Conservation (phyloP, 139 green algal species). For the Pleodorina starrii region DNA sequence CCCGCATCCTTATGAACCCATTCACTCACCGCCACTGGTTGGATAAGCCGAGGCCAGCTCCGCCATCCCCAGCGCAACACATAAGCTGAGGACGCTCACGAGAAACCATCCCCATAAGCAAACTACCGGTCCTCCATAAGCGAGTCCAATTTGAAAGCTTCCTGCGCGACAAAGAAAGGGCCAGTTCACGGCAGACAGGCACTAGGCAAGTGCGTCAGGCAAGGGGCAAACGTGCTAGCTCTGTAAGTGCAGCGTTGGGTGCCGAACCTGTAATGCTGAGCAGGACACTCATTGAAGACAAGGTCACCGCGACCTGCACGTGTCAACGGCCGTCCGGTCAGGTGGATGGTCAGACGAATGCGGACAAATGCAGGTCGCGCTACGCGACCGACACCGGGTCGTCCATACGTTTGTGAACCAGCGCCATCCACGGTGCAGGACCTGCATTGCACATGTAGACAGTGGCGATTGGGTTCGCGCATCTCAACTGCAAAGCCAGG, state of each 20-base stretch:
- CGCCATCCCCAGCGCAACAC: conserved; percentile 57
- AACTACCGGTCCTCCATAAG: conserved; percentile 52
- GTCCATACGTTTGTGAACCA: conserved; percentile 18
- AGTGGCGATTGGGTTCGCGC: background rate
- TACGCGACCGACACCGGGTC: background rate
- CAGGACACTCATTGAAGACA: conserved; percentile 16
- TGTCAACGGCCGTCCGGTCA: background rate
- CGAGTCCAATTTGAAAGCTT: conserved; percentile 48
- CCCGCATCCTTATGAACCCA: too few relatives aligned
- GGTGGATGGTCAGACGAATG: background rate
- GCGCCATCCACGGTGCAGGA: conserved; percentile 31
- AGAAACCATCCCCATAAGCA: conserved; percentile 63
- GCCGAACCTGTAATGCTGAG: conserved; percentile 23
- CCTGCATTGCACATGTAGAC: background rate
- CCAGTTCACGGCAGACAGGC: too few relatives aligned
- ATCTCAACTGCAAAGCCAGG: background rate
- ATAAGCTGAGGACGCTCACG: conserved; percentile 30
- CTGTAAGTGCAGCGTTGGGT: background rate
- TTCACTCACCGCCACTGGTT: conserved; percentile 56
- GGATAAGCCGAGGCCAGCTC: conserved; percentile 57
- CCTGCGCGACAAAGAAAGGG: background rate
- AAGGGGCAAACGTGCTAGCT: background rate
- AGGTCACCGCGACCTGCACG: conserved; percentile 4
- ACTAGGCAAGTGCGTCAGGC: background rate
- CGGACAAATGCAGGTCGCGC: background rate